These are phyloP conservation scores for Wickerhamiella australiensis DNA, from an alignment of 805 yeast genomes.

Conservation along the genomic window DNA sequence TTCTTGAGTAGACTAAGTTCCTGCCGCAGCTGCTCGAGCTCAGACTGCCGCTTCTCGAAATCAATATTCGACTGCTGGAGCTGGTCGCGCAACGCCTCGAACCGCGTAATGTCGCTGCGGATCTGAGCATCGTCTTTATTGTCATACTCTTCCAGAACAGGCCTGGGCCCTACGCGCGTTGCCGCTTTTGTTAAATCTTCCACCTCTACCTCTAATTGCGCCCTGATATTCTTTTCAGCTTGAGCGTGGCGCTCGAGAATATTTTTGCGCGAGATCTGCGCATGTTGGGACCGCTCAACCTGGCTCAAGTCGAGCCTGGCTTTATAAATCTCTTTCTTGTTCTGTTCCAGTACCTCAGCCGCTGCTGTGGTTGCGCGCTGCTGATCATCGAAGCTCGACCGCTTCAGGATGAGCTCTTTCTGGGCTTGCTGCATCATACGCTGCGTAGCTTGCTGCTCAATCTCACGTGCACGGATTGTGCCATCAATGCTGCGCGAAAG, in stretches of 20 bases:
- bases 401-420: not conserved
- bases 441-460: not conserved
- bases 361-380: not conserved
- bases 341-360: too few relatives aligned
- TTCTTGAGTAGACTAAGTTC: not conserved
- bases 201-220: too few relatives aligned
- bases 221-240: too few relatives aligned
- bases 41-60: constrained; percentile 1
- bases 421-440: not conserved
- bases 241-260: not conserved
- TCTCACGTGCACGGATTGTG: not conserved
- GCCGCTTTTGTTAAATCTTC: not conserved
- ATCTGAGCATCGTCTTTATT: not conserved
- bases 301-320: too few relatives aligned
- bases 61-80: not conserved
- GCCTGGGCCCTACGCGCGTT: not conserved
- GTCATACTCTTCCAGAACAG: not conserved
- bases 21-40: constrained; percentile 3
- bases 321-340: too few relatives aligned
- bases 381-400: not conserved
- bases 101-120: not conserved
- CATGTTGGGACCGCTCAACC: too few relatives aligned
- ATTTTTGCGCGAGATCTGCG: too few relatives aligned
- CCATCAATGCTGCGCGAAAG: not conserved
- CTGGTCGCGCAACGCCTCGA: not conserved